phyloP scores from a whole-genome alignment of 1,284 basidiomycete genomes.

The Pyrrhoderma lamaoense region DNA sequence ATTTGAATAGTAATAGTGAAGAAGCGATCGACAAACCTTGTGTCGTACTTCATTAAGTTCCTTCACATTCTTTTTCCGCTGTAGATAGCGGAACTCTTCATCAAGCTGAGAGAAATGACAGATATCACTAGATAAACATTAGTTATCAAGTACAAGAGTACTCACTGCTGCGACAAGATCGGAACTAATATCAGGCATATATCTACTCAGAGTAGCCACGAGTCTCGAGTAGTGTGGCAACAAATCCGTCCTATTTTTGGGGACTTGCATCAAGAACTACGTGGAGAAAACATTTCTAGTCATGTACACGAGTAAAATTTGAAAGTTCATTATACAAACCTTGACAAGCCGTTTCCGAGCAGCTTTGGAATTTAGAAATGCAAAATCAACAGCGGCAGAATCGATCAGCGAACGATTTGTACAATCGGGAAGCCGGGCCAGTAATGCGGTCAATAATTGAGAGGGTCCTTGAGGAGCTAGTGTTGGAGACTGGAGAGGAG shows the following conservation, averaged over 20 bases:
- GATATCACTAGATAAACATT: not conserved
- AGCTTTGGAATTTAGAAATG: constrained; percentile 93
- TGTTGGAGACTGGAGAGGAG: constrained; percentile 58
- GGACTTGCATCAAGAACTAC: constrained; percentile 85
- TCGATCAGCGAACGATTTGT: constrained; percentile 92
- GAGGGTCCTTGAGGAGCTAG: constrained; percentile 82
- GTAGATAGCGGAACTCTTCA: constrained; percentile 95
- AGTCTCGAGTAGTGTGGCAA: constrained; percentile 91
- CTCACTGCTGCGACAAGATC: constrained; percentile 77
- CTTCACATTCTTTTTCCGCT: constrained; percentile 87
- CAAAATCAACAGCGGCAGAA: constrained; percentile 92
- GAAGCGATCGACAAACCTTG: constrained; percentile 45
- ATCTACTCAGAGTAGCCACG: constrained; percentile 80
- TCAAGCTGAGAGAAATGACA: constrained; percentile 67
- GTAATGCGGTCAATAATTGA: constrained; percentile 85
- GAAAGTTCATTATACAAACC: no score
- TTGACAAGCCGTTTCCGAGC: constrained; percentile 85
- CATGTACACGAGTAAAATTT: no score
- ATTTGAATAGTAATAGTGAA: not conserved
- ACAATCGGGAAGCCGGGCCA: constrained; percentile 88
- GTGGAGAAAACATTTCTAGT: constrained; percentile 1
- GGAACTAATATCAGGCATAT: constrained; percentile 89
- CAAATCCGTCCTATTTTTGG: constrained; percentile 85
- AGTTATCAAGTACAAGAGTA: constrained; percentile 15
- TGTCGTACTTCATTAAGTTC: constrained; percentile 80